Percentiles rank a stretch among this genome's conserved stretches.
Evolutionary conservation across 805 yeast genomes (phyloP).

Genomic region (Candida arabinofermentans): DNA sequence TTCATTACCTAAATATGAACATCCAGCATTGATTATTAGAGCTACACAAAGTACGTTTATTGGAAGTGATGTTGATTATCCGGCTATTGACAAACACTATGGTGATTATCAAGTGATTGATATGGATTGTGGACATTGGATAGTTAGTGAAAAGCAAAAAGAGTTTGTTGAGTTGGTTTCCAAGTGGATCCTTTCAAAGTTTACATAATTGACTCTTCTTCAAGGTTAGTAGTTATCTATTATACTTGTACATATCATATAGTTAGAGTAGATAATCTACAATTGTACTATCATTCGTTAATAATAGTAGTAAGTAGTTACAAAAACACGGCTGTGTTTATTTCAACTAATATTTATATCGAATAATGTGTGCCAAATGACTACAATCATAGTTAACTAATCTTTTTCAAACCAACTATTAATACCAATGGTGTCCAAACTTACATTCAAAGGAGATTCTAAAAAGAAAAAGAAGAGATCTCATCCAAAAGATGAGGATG

Average conservation of each 20-base stretch:
- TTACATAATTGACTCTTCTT: slow-evolving; percentile 3
- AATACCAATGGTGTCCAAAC: slow-evolving; percentile 29
- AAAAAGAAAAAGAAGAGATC: slow-evolving; percentile 15
- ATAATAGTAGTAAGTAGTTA: no score
- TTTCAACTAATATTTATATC: no score
- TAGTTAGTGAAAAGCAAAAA: slow-evolving; percentile 74
- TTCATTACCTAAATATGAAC: slow-evolving; percentile 44
- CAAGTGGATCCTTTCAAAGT: slow-evolving; percentile 36
- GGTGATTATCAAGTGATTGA: slow-evolving; percentile 66
- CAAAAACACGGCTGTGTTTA: no score
- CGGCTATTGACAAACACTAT: slow-evolving; percentile 35
- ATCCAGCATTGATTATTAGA: slow-evolving; percentile 73
- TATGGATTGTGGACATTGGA: slow-evolving; percentile 87
- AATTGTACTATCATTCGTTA: no score
- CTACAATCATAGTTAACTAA: no score
- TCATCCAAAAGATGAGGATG: not conserved
- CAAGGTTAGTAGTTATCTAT: not conserved
- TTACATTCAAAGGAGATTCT: slow-evolving; percentile 30
- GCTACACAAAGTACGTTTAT: slow-evolving; percentile 58
- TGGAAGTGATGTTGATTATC: slow-evolving; percentile 17
- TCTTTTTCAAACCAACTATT: not conserved
- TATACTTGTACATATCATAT: no score
- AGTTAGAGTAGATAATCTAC: no score
- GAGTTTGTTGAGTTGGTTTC: slow-evolving; percentile 61
- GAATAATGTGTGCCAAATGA: no score